Conservation (phyloP, 1,284 basidiomycete species). For the Moniliophthora roreri region DNA sequence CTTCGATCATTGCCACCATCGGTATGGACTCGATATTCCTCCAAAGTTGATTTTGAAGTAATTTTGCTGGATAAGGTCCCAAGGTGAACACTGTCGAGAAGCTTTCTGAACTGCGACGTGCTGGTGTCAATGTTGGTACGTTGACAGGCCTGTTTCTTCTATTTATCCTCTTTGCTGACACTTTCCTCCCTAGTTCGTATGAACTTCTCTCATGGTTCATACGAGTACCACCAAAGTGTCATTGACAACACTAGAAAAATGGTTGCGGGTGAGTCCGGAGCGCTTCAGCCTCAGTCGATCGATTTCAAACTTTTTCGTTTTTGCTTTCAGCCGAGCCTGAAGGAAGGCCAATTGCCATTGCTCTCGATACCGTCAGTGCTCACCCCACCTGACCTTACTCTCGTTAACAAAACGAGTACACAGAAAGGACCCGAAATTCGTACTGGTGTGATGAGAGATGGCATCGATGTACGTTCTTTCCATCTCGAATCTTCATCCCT, state of each 20-base stretch:
- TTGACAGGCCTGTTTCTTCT: constrained; percentile 18
- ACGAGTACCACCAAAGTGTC: constrained; percentile 97
- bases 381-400: constrained; percentile 12
- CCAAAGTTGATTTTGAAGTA: constrained; percentile 7
- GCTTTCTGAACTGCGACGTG: constrained; percentile 77
- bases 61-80: constrained; percentile 58
- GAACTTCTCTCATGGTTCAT: constrained; percentile 97
- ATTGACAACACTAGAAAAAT: constrained; percentile 94
- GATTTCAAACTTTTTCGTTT: constrained; percentile 6
- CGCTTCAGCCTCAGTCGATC: constrained; percentile 2
- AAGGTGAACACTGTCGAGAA: constrained; percentile 91
- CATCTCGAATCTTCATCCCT: constrained; percentile 5
- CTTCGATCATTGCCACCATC: constrained; percentile 95
- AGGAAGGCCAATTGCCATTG: constrained; percentile 95
- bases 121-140: constrained; percentile 95
- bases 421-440: constrained; percentile 99
- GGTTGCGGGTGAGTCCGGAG: constrained; percentile 58
- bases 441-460: constrained; percentile 90
- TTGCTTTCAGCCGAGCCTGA: constrained; percentile 48
- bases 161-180: constrained; percentile 11
- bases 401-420: constrained; percentile 16
- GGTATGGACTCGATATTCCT: constrained; percentile 46
- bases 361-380: constrained; percentile 86
- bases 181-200: constrained; percentile 73
- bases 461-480: constrained; percentile 71